These are phyloP conservation scores for Hydnomerulius pinastri DNA, from an alignment of 768 basidiomycete species.

Conservation along the genomic window DNA sequence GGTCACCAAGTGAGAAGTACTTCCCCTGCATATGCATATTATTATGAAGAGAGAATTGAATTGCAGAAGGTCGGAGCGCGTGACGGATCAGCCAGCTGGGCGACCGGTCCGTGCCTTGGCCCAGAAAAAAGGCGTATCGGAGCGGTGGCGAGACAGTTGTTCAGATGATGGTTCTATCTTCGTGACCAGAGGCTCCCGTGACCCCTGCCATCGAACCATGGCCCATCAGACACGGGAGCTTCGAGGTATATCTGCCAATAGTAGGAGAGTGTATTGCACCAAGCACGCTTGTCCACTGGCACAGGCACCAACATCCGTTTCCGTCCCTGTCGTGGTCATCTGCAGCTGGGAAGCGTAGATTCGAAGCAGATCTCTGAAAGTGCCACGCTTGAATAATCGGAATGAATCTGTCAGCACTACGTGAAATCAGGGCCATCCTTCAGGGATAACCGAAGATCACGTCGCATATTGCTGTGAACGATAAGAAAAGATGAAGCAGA, in stretches of 20 bases:
- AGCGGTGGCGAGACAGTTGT: background rate
- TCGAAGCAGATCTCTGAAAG: constrained; percentile 18
- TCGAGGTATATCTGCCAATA: constrained; percentile 25
- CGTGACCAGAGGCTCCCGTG: background rate
- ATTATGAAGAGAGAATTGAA: too few species aligned
- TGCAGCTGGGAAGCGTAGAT: constrained; percentile 16
- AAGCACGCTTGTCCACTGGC: constrained; percentile 8
- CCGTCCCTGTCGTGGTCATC: constrained; percentile 25
- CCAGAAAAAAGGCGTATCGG: too few species aligned
- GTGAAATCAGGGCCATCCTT: constrained; percentile 29
- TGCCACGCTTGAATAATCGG: constrained; percentile 21
- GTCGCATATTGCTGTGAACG: background rate
- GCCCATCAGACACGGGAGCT: constrained; percentile 5
- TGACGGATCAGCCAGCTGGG: background rate
- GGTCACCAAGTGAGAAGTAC: too few species aligned
- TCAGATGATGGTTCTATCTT: constrained; percentile 1
- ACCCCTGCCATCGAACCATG: background rate
- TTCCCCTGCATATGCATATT: too few species aligned
- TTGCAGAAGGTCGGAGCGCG: background rate
- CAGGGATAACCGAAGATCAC: constrained; percentile 19
- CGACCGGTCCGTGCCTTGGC: constrained; percentile 11
- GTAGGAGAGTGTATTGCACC: constrained; percentile 4
- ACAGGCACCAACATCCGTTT: too few species aligned
- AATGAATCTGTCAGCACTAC: constrained; percentile 20
- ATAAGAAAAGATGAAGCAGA: background rate